Base-by-base conservation (phyloP, 495 filamentous ascomycete genomes). In the Penicillium herquei region DNA sequence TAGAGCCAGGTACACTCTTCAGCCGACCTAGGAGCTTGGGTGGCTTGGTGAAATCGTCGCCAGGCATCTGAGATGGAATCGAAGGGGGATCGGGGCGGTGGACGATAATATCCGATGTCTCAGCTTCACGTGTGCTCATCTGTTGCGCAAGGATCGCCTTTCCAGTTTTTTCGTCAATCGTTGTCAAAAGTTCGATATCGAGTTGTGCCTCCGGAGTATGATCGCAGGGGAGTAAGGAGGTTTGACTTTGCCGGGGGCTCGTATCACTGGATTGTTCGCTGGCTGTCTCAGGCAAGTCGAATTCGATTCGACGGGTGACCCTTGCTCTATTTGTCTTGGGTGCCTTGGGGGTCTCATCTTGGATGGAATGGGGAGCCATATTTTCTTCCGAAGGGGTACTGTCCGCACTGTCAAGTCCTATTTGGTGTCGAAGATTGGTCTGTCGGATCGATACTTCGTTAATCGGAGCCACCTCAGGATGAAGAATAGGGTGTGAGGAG, bases 21-120 rank as follows among this genome's bases (percentile, higher is more conserved):
- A 82, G 59, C 33, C 71, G 76, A 10, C 79, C 79, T 10, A 79
- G 66, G 37, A 75, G 56, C 21, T 70, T 72, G 32, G 67, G 70
- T 9, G 77, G 66, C 55, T 76, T 70, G 46, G 65, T 50, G 21
- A 75, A 75, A 4, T 63, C 55, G 17, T 55, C 26, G 12, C 33
- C 39, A 8, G 49, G 41, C 9, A 61, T 39, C 5, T 14, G 51
- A 2, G 44, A 26, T 1, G 62, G 39, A 8, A 54, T 48, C 0
- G 54, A 52, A 5, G 42, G 39, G 13, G 42, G 16, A 7, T 63
- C 52, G 5, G 61, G 64, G 21, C 49, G 55, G 43, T 66, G 57
- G 30, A 68, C 56, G 40, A 68, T 62, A 6, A 50, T 45, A 6
- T 66, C 63, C 10, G 63, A 64, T 7, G 65, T 52, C 21, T 68